Evolutionary conservation across 2,329 filamentous ascomycete genomes (phyloP).

Genomic region (Keithomyces neogunnii): DNA sequence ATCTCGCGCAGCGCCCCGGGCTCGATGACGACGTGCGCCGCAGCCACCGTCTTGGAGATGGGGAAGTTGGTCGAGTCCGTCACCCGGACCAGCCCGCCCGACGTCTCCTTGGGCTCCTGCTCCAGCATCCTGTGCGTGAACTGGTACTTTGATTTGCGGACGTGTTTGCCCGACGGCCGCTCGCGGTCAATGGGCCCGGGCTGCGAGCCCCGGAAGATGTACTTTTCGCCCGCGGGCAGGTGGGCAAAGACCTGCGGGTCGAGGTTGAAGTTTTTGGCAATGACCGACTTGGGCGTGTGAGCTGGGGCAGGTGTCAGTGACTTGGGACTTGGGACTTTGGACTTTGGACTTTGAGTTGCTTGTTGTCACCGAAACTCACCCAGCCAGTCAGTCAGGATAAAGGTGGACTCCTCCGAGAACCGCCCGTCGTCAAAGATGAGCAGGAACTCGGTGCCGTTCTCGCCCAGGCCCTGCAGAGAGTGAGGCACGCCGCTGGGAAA

Average conservation of each 20-base stretch:
- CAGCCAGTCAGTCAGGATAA: constrained; percentile 66
- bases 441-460: constrained; percentile 47
- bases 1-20: constrained; percentile 69
- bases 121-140: constrained; percentile 67
- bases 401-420: constrained; percentile 57
- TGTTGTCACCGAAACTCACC: constrained; percentile 28
- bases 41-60: constrained; percentile 63
- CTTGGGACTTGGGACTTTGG: too few species aligned
- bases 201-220: constrained; percentile 65
- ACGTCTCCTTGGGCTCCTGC: constrained; percentile 56
- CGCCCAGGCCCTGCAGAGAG: constrained; percentile 62
- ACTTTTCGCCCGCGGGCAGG: constrained; percentile 59
- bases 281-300: constrained; percentile 62
- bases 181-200: constrained; percentile 60
- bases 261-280: constrained; percentile 69
- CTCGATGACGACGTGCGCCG: constrained; percentile 62
- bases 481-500: constrained; percentile 73
- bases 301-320: constrained; percentile 25
- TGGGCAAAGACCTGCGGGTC: constrained; percentile 61
- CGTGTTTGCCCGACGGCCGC: constrained; percentile 48
- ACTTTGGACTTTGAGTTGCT: not conserved
- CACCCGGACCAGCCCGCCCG: constrained; percentile 65
- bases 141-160: constrained; percentile 57
- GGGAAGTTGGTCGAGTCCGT: constrained; percentile 70
- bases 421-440: constrained; percentile 40